Conservation (phyloP, 2,329 filamentous ascomycete genomes). For the Fusarium buharicum region DNA sequence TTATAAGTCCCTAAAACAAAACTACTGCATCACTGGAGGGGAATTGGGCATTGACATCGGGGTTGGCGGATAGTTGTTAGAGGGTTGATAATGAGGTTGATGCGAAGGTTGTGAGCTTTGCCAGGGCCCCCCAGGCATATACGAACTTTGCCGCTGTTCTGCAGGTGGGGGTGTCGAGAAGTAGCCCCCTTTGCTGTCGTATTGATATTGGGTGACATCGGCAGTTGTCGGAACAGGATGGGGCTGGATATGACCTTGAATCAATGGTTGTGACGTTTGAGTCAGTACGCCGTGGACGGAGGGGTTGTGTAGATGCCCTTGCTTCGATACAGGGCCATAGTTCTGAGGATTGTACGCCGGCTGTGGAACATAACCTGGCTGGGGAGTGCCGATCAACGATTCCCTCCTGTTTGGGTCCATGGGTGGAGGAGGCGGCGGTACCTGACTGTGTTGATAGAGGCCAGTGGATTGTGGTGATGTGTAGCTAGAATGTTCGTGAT, state of each 20-base stretch:
- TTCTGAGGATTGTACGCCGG: conserved; percentile 29
- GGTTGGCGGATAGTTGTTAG: conserved; percentile 6
- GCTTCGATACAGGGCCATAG: conserved; percentile 7
- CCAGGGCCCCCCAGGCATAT: conserved; percentile 2
- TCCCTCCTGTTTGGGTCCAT: conserved; percentile 5
- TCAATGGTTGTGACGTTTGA: neutral
- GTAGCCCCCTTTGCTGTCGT: conserved; percentile 7
- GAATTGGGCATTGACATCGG: conserved; percentile 18
- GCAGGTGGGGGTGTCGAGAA: conserved; percentile 2
- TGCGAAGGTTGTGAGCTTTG: conserved; percentile 5
- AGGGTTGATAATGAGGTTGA: neutral
- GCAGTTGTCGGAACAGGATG: conserved; percentile 4
- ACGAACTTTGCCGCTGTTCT: neutral
- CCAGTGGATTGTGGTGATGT: neutral
- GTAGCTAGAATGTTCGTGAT: neutral
- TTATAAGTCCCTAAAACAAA: too few species aligned
- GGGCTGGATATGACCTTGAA: conserved; percentile 10
- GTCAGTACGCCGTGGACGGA: accelerated
- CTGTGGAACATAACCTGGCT: conserved; percentile 3
- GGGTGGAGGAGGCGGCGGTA: neutral
- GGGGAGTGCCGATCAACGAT: neutral
- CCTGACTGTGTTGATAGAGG: neutral
- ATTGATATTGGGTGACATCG: neutral
- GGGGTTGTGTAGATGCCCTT: neutral
- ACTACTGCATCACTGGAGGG: conserved; percentile 5